phyloP scores from a whole-genome alignment of 2,329 filamentous ascomycete genomes.

The Zymoseptoria crescenta region DNA sequence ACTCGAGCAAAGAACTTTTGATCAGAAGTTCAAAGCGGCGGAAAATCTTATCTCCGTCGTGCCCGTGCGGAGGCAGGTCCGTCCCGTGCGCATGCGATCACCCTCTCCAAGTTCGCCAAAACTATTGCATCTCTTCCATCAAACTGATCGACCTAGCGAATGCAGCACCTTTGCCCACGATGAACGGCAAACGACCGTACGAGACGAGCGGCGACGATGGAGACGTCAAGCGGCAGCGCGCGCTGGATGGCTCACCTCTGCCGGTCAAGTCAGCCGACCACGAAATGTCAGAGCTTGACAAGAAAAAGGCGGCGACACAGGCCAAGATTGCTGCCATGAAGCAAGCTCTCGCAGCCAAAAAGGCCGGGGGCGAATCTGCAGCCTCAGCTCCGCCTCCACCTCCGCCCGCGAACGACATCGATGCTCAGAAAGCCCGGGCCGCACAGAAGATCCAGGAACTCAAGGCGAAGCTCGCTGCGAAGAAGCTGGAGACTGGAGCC shows the following conservation, averaged over 20 bases:
- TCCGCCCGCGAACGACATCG: slow-evolving; percentile 14
- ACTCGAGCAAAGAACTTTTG: slow-evolving; percentile 1
- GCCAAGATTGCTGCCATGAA: slow-evolving; percentile 31
- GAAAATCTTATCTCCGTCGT: slow-evolving; percentile 1
- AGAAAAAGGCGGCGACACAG: slow-evolving; percentile 27
- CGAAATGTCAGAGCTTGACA: slow-evolving; percentile 21
- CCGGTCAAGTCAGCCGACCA: slow-evolving; percentile 11
- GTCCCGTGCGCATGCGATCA: neutral
- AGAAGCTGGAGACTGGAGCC: slow-evolving; percentile 6
- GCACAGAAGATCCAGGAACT: slow-evolving; percentile 29
- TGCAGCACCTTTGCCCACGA: slow-evolving; percentile 1
- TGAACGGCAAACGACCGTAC: slow-evolving; percentile 37
- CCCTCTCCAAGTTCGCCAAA: neutral
- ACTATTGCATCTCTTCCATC: neutral
- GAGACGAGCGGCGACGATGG: slow-evolving; percentile 31
- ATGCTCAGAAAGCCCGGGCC: slow-evolving; percentile 24
- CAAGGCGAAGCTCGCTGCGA: slow-evolving; percentile 27
- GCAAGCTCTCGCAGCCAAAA: slow-evolving; percentile 26
- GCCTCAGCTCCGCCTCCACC: slow-evolving; percentile 9
- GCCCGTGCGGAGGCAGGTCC: neutral
- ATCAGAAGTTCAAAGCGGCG: neutral
- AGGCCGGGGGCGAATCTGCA: slow-evolving; percentile 12
- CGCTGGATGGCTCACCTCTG: slow-evolving; percentile 31
- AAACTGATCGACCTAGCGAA: neutral
- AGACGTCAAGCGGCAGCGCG: slow-evolving; percentile 35